These are phyloP conservation scores for Phytophthora hybrid DNA, from an alignment of 352 stramenopile species.

Conservation along the genomic window DNA sequence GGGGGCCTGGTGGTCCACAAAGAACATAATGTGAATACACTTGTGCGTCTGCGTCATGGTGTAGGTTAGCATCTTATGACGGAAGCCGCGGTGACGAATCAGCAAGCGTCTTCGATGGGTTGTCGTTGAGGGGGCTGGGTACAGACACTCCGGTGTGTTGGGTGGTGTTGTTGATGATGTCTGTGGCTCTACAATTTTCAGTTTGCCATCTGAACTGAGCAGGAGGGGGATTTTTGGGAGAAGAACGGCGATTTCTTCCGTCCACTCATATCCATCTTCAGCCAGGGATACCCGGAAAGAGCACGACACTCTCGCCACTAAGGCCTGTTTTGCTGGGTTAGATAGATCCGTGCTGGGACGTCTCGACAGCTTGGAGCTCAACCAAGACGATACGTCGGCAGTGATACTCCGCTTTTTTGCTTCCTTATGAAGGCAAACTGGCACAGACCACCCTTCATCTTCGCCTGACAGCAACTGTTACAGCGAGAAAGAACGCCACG, in stretches of 20 bases:
- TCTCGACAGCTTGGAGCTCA: constrained; percentile 56
- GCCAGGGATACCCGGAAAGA: constrained; percentile 50
- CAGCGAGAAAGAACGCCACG: background rate
- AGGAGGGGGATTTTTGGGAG: constrained; percentile 52
- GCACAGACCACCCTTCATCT: constrained; percentile 50
- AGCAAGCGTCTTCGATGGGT: constrained; percentile 64
- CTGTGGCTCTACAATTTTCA: constrained; percentile 34
- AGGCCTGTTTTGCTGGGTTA: constrained; percentile 28
- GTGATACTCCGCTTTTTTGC: constrained; percentile 59
- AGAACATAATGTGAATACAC: constrained; percentile 72
- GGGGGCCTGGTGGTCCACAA: constrained; percentile 71
- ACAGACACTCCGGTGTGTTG: constrained; percentile 35
- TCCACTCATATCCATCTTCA: constrained; percentile 54
- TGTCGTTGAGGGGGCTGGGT: constrained; percentile 55
- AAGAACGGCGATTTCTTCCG: constrained; percentile 54
- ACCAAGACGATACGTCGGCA: constrained; percentile 60
- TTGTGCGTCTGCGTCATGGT: constrained; percentile 59
- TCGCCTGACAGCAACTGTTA: constrained; percentile 40
- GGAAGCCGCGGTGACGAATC: constrained; percentile 54
- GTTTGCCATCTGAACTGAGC: constrained; percentile 36
- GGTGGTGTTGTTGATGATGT: constrained; percentile 18
- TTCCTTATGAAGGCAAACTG: constrained; percentile 56
- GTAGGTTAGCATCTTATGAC: constrained; percentile 77
- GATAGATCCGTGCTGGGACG: constrained; percentile 46
- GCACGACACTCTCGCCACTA: constrained; percentile 59